These are phyloP conservation scores for Catunica adiposa DNA, from an alignment of 2,329 filamentous ascomycete species.

Conservation along the genomic window DNA sequence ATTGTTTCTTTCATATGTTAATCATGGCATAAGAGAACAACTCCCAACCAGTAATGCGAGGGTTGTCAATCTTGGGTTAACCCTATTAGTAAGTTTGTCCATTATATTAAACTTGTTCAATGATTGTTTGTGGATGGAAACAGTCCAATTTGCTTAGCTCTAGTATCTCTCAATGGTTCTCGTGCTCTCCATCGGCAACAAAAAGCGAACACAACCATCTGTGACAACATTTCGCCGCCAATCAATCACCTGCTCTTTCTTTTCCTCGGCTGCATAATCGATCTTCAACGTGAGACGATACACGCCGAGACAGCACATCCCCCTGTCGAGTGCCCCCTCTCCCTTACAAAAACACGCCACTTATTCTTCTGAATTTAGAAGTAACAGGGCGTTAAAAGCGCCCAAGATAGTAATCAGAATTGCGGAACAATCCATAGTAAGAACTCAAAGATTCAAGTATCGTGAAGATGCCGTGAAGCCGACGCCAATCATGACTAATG, in stretches of 20 bases:
- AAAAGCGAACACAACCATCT: background rate
- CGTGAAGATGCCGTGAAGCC: too few relatives aligned
- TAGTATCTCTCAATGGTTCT: too few relatives aligned
- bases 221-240: background rate
- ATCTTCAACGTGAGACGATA: slow-evolving; percentile 2
- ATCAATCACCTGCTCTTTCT: background rate
- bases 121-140: too few relatives aligned
- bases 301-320: background rate
- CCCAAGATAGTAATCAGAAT: background rate
- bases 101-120: background rate
- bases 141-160: too few relatives aligned
- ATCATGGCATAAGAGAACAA: background rate
- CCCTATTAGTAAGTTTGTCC: background rate
- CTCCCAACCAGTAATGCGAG: background rate
- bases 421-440: too few relatives aligned
- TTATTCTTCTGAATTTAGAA: background rate
- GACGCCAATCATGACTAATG: background rate
- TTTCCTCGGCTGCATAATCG: background rate
- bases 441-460: too few relatives aligned
- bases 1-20: background rate
- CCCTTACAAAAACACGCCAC: background rate
- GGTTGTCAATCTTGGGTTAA: background rate
- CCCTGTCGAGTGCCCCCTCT: background rate
- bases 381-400: background rate
- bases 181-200: background rate